Conservation (phyloP, 2,329 filamentous ascomycete genomes). For the Trichocomaceae sp. region DNA sequence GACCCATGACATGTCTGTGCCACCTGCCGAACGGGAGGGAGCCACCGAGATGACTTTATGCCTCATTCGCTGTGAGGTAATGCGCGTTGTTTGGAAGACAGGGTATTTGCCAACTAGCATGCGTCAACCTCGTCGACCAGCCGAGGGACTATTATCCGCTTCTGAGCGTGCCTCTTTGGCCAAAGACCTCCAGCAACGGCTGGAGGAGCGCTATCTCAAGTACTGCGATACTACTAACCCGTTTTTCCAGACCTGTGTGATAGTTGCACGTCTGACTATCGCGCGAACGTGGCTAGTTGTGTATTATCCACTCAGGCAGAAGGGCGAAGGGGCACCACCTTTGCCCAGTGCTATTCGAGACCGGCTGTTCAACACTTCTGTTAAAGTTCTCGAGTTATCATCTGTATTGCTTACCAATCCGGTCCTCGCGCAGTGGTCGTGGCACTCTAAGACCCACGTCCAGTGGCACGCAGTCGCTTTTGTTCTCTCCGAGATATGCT, state of each 20-base stretch:
- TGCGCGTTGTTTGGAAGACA: neutral
- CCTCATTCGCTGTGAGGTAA: neutral
- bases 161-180: neutral
- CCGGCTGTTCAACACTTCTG: neutral
- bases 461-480: constrained; percentile 61
- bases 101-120: neutral
- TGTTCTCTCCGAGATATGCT: constrained; percentile 53
- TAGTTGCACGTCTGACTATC: constrained; percentile 15
- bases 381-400: neutral
- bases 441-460: constrained; percentile 44
- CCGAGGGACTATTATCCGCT: neutral
- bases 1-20: constrained; percentile 32
- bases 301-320: constrained; percentile 11
- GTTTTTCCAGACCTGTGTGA: constrained; percentile 11
- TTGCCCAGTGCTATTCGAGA: neutral
- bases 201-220: constrained; percentile 16
- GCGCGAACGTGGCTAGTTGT: constrained; percentile 17
- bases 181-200: constrained; percentile 12
- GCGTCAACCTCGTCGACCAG: too few species aligned
- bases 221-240: neutral
- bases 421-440: neutral
- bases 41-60: constrained; percentile 13
- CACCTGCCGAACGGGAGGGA: constrained; percentile 9
- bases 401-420: neutral
- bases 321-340: neutral